phyloP scores from a whole-genome alignment of 2,329 filamentous ascomycete species.

The Myriosclerotinia scirpicola region DNA sequence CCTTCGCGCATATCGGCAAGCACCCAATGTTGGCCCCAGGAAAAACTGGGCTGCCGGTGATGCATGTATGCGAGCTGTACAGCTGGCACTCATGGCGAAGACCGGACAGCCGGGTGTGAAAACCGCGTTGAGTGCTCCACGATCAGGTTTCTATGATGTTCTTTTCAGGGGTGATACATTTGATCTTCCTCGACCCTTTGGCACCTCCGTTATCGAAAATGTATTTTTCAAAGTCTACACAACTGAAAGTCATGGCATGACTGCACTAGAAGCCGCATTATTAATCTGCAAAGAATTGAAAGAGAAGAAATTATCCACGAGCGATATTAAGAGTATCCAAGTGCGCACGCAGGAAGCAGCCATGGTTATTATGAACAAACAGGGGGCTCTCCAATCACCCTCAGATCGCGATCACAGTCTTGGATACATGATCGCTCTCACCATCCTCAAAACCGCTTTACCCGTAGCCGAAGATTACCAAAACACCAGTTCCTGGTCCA shows the following conservation, averaged over 20 bases:
- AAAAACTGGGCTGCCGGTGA: conserved; percentile 48
- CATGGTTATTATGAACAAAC: conserved; percentile 41
- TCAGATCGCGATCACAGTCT: conserved; percentile 44
- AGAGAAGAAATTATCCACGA: conserved; percentile 25
- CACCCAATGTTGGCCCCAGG: conserved; percentile 42
- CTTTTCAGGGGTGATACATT: conserved; percentile 30
- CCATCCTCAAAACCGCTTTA: conserved; percentile 39
- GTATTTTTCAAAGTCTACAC: conserved; percentile 35
- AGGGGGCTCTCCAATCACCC: conserved; percentile 35
- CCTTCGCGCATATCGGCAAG: conserved; percentile 41
- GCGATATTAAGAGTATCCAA: conserved; percentile 36
- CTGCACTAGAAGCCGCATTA: conserved; percentile 41
- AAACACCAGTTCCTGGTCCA: conserved; percentile 18
- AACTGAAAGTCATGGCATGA: conserved; percentile 41
- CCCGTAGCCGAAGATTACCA: conserved; percentile 22
- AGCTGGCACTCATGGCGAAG: conserved; percentile 40
- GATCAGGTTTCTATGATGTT: conserved; percentile 43
- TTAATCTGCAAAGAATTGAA: conserved; percentile 27
- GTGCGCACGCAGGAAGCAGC: conserved; percentile 40
- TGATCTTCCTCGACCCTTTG: conserved; percentile 30
- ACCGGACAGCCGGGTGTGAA: conserved; percentile 39
- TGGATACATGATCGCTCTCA: conserved; percentile 41
- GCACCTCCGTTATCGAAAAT: conserved; percentile 37
- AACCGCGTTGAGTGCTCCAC: conserved; percentile 38
- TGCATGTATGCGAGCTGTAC: conserved; percentile 45